Evolutionary conservation across 1,284 basidiomycete species (phyloP).

Genomic region (Papiliotrema laurentii): DNA sequence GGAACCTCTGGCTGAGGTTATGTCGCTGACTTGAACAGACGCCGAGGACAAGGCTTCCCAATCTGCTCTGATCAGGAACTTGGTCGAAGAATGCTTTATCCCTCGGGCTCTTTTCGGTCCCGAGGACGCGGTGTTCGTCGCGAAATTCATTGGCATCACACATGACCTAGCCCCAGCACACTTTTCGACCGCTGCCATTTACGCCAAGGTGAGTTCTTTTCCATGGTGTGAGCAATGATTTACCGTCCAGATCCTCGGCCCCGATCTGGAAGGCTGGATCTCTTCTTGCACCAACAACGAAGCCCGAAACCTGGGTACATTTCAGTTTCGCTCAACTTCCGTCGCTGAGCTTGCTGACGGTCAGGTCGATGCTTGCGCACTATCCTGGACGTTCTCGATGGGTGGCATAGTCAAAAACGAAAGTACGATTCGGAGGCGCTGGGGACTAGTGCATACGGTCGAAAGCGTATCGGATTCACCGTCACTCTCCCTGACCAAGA

Average conservation of each 20-base stretch:
- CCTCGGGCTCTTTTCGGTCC: slow-evolving; percentile 88
- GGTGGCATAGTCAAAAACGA: slow-evolving; percentile 68
- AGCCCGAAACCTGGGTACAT: slow-evolving; percentile 81
- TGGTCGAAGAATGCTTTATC: slow-evolving; percentile 57
- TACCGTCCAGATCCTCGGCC: slow-evolving; percentile 63
- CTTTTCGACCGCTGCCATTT: slow-evolving; percentile 68
- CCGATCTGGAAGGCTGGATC: slow-evolving; percentile 75
- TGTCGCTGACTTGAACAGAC: background rate
- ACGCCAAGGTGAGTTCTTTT: slow-evolving; percentile 47
- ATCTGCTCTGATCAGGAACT: too few relatives aligned
- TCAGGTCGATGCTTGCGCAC: slow-evolving; percentile 77
- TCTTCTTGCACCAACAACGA: slow-evolving; percentile 95
- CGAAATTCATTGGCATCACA: slow-evolving; percentile 81
- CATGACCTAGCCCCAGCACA: slow-evolving; percentile 80
- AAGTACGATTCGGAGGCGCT: slow-evolving; percentile 50
- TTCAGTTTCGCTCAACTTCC: too few relatives aligned
- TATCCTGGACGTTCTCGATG: slow-evolving; percentile 66
- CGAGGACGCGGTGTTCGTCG: slow-evolving; percentile 92
- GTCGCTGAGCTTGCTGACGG: background rate
- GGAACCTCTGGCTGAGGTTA: too few relatives aligned
- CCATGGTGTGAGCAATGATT: background rate
- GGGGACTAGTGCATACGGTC: slow-evolving; percentile 26
- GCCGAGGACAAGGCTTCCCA: background rate
- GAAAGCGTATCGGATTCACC: background rate
- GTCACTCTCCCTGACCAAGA: too few relatives aligned